These are phyloP conservation scores for Allium cepa DNA, from an alignment of 106 monocot genomes.

Conservation along the genomic window DNA sequence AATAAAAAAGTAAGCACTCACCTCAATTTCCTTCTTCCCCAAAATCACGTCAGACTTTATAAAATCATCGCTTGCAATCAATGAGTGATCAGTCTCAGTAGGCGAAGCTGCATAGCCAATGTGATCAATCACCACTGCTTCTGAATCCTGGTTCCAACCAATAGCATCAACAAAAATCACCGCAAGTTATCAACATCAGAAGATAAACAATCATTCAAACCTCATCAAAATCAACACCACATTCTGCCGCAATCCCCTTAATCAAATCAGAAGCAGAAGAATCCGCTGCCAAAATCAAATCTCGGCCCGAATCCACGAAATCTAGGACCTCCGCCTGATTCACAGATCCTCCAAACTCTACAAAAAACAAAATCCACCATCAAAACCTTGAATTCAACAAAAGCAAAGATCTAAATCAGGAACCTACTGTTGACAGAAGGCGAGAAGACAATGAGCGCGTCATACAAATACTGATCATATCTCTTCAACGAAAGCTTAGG, in stretches of 20 bases:
- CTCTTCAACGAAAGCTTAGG: slow-evolving; percentile 64
- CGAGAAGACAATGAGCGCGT: slow-evolving; percentile 75
- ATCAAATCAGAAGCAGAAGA: slow-evolving; percentile 69
- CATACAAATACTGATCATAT: slow-evolving; percentile 80
- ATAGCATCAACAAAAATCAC: too few species aligned
- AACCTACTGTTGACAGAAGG: slow-evolving; percentile 55
- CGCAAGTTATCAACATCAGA: too few species aligned
- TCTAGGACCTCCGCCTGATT: slow-evolving; percentile 70
- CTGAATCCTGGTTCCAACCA: slow-evolving; percentile 40
- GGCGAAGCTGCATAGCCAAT: slow-evolving; percentile 58
- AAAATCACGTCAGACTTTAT: slow-evolving; percentile 73
- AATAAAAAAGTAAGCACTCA: slow-evolving; percentile 10
- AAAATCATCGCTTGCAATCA: slow-evolving; percentile 78
- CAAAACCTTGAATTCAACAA: too few species aligned
- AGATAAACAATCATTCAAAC: slow-evolving; percentile 2
- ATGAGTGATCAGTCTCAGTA: slow-evolving; percentile 71
- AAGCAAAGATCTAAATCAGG: background rate
- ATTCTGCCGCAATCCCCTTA: slow-evolving; percentile 77
- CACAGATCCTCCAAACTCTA: slow-evolving; percentile 88
- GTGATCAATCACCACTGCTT: slow-evolving; percentile 84
- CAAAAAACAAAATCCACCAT: background rate
- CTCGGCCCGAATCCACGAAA: slow-evolving; percentile 83
- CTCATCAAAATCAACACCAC: slow-evolving; percentile 96
- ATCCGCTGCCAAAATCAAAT: slow-evolving; percentile 85
- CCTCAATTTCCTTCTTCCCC: slow-evolving; percentile 72